A percentile compares a stretch with the other conserved stretches of the same genome.
phyloP scores from a whole-genome alignment of 202 grass and related monocot genomes.

The Digitaria exilis region DNA sequence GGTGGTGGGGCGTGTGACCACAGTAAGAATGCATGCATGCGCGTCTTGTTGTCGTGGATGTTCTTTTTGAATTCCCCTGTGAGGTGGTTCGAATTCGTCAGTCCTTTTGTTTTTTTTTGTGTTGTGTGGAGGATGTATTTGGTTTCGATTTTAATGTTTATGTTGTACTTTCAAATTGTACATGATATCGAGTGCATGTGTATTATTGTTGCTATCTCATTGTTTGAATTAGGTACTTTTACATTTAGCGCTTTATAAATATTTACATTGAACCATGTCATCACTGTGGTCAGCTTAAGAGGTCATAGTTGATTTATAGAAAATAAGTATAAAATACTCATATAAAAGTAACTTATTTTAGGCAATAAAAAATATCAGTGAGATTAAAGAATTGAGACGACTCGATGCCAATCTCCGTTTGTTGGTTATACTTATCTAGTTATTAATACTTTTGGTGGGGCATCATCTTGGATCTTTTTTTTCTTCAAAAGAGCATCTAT shows the following conservation, averaged over 20 bases:
- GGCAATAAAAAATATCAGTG: too few relatives aligned
- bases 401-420: neutral
- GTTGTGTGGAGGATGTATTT: neutral
- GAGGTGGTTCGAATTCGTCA: neutral
- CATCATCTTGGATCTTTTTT: neutral
- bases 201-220: neutral
- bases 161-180: neutral
- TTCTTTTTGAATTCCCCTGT: neutral
- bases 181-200: neutral
- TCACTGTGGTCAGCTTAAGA: too few relatives aligned
- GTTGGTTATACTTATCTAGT: neutral
- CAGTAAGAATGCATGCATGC: neutral
- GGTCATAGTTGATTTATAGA: too few relatives aligned
- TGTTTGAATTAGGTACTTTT: neutral
- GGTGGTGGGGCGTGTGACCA: slow-evolving; percentile 48
- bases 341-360: neutral
- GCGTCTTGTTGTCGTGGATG: neutral
- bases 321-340: too few relatives aligned
- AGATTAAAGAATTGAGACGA: neutral
- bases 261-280: too few relatives aligned
- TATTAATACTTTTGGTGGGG: neutral
- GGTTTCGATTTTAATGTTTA: neutral
- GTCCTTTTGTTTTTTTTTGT: neutral
- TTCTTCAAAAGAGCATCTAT: neutral
- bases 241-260: neutral